Conservation (phyloP, 2,329 filamentous ascomycete species). For the Fonsecaea erecta region DNA sequence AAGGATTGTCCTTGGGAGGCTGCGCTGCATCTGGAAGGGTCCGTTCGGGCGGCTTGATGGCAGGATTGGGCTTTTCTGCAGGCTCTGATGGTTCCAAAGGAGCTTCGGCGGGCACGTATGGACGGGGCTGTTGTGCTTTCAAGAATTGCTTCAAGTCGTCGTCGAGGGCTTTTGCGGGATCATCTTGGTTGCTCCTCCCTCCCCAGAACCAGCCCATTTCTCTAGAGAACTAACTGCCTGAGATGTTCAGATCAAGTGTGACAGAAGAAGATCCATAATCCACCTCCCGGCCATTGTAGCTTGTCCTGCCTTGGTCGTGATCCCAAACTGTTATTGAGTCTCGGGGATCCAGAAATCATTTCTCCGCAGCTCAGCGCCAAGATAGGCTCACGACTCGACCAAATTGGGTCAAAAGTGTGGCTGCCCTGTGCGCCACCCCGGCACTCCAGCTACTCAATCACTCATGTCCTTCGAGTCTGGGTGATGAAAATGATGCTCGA, state of each 20-base stretch:
- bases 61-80: conserved; percentile 34
- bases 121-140: conserved; percentile 77
- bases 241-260: not conserved
- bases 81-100: conserved; percentile 39
- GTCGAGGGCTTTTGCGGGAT: conserved; percentile 76
- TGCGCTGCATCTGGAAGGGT: conserved; percentile 37
- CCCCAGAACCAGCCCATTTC: conserved; percentile 69
- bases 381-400: conserved; percentile 34
- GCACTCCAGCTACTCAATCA: no score
- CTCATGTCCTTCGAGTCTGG: no score
- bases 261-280: not conserved
- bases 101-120: conserved; percentile 57
- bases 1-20: conserved; percentile 30
- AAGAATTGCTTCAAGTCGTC: conserved; percentile 83
- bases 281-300: not conserved
- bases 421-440: conserved; percentile 5
- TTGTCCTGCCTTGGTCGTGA: not conserved
- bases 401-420: no score
- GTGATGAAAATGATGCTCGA: no score
- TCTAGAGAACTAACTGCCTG: not conserved
- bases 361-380: conserved; percentile 8
- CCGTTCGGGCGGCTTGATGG: conserved; percentile 33
- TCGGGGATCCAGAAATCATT: not conserved
- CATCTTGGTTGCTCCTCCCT: conserved; percentile 55
- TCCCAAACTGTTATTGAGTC: not conserved